Evolutionary conservation across 768 basidiomycete genomes (phyloP), one percentile per base, ranked within the genome.

Genomic region (Boletus edulis): DNA sequence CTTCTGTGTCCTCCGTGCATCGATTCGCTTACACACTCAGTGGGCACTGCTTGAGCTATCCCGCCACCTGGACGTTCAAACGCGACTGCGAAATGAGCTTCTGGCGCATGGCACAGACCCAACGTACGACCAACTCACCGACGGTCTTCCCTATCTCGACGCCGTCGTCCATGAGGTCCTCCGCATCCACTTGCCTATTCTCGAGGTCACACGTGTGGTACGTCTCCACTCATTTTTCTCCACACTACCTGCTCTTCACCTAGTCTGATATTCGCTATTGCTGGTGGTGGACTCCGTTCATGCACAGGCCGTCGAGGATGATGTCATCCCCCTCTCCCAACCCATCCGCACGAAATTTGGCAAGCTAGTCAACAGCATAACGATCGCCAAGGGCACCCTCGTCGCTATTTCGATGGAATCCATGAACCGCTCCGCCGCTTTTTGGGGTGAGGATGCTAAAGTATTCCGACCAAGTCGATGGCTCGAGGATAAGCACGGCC

Each of bases 391-490:
- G 55, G 83, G 79, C 3, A 78, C 78, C 1, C 57, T 65, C 0
- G 59, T 87, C 17, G 51, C 71, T 14, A 62, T 77, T 4, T 76
- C 80, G 1, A 76, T 84, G 24, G 55, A 67, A 15, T 69, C 69
- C n/a, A 73, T 82, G 54, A 86, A 87, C 64, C 67, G 72, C 8
- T 78, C 79, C 7, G 72, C 74, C 46, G 69, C 67, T 0, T 63
- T 85, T 22, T 89, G 87, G 87, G 87, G 87, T 1, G 62, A 73
- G 1, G 78, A 83, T 50, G 78, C 83, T 2, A 74, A 76, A 27
- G 75, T 77, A 38, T 89, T 84, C 63, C 71, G 78, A 35, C 87
- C 86, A 0, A 82, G 82, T 52, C 73, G 86, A 15, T 90, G 87
- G 87, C 71, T 87, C 9, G 63, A 39, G 17, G 38, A 39, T 9